Evolutionary conservation across 2,329 filamentous ascomycete genomes (phyloP), one percentile per base, ranked within the genome.

Genomic region (Trichoderma polysporum): DNA sequence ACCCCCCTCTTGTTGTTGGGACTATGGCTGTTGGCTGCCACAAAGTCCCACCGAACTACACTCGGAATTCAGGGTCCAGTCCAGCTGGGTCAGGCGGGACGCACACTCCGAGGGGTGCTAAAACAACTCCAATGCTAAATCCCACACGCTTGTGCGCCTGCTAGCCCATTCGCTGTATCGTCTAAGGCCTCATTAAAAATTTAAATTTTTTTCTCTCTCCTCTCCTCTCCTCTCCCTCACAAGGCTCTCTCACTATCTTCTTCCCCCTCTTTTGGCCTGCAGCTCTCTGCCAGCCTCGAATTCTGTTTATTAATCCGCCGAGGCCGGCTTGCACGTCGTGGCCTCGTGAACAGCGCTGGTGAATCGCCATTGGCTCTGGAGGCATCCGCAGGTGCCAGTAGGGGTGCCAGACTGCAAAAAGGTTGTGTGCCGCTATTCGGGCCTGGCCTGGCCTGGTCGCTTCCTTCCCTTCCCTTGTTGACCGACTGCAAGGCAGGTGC

Each of bases 1-100:
- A 22, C n/a, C n/a, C n/a, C n/a, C n/a, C n/a, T n/a, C n/a, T n/a
- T n/a, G n/a, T n/a, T n/a, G 8, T 45, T 19, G 19, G 22, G 8
- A 17, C 41, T 19, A 45, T 45, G 39, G n/a, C 39, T 10, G 39
- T 39, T 57, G 52, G 41, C 52, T 57, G 53, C 45, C 31, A 56
- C 19, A 35, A 45, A 50, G 63, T 66, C 63, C 63, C 63, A 58
- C 63, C 45, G 41, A 60, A 29, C 27, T 60, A 25, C 41, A 29
- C n/a, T 60, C 53, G 41, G 63, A n/a, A 25, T 60, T 66, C 57
- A 65, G 62, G 62, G 62, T 65, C 62, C 62, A 65, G 62, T n/a
- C n/a, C n/a, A n/a, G n/a, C 63, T 52, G 39, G 56, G 64, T 53
- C 56, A 52, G 49, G 64, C 56, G 56, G 64, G 41, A 57, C 49